Percentiles rank a stretch among this genome's conserved stretches.
Evolutionary conservation across 352 stramenopile species (phyloP).

Genomic region (Globisporangium recalcitrans): DNA sequence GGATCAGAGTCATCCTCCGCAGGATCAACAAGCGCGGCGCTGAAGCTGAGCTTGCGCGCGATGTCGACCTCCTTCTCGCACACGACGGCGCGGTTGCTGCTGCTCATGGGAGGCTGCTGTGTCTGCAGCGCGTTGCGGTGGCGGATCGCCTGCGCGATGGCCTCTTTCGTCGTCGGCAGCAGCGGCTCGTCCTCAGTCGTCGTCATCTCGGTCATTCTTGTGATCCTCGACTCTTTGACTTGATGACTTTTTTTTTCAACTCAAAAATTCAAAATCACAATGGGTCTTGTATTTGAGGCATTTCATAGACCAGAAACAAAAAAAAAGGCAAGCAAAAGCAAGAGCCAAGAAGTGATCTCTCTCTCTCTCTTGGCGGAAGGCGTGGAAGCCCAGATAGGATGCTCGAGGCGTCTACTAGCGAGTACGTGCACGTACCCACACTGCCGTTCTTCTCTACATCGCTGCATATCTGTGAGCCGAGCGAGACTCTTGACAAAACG

Average conservation of each 20-base stretch:
- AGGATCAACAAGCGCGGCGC: conserved; percentile 29
- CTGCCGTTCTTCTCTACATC: background rate
- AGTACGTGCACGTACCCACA: background rate
- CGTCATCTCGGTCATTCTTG: background rate
- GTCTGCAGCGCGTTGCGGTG: conserved; percentile 13
- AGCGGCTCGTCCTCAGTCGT: conserved; percentile 1
- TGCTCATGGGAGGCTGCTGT: background rate
- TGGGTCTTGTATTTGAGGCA: background rate
- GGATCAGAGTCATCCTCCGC: conserved; percentile 15
- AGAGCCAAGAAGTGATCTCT: too few species aligned
- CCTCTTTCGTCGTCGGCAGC: conserved; percentile 13
- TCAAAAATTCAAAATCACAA: background rate
- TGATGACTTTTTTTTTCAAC: too few species aligned
- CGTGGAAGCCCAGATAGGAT: background rate
- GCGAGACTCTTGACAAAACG: background rate
- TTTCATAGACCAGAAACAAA: background rate
- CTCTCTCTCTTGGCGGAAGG: background rate
- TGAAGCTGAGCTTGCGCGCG: conserved; percentile 68
- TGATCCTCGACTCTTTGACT: too few species aligned
- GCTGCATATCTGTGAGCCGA: background rate
- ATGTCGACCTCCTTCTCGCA: conserved; percentile 29
- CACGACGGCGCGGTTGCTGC: background rate
- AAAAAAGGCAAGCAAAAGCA: too few species aligned
- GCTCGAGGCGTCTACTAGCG: background rate
- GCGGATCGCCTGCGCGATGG: conserved; percentile 17